phyloP scores from a whole-genome alignment of 2,329 filamentous ascomycete species.

The Cladosporium halotolerans region DNA sequence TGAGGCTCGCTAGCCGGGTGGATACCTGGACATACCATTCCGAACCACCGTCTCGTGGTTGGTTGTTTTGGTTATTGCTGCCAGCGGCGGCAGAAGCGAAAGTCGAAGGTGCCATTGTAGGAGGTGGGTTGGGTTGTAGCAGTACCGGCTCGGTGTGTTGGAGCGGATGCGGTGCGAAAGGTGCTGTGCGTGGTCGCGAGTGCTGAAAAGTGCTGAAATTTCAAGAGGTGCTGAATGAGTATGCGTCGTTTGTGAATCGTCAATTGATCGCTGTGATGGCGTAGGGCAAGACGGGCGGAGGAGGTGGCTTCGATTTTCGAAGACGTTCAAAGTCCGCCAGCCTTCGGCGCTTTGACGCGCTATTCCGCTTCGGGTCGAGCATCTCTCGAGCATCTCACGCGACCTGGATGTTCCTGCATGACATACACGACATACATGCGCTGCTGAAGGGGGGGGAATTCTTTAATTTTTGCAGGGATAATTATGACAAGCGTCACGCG shows the following conservation, averaged over 20 bases:
- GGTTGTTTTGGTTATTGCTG: conserved; percentile 32
- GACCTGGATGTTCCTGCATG: background rate
- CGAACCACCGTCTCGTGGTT: conserved; percentile 38
- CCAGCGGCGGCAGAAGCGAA: conserved; percentile 47
- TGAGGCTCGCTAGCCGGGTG: background rate
- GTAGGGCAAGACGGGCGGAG: background rate
- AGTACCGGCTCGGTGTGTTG: background rate
- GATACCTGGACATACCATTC: conserved; percentile 39
- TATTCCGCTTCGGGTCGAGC: background rate
- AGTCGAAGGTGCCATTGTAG: conserved; percentile 32
- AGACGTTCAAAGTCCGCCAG: background rate
- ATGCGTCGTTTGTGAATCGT: conserved; percentile 1
- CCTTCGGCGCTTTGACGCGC: background rate
- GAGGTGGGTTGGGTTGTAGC: background rate
- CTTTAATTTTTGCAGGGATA: no score
- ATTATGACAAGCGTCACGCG: background rate
- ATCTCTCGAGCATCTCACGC: background rate
- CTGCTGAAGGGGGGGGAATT: no score
- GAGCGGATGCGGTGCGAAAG: background rate
- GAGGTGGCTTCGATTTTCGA: background rate
- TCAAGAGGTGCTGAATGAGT: background rate
- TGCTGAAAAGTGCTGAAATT: background rate
- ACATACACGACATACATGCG: background rate
- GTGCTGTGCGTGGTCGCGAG: background rate
- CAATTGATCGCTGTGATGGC: background rate